These are phyloP conservation scores for Cyclotella atomus DNA, from an alignment of 108 stramenopile genomes.

Conservation along the genomic window DNA sequence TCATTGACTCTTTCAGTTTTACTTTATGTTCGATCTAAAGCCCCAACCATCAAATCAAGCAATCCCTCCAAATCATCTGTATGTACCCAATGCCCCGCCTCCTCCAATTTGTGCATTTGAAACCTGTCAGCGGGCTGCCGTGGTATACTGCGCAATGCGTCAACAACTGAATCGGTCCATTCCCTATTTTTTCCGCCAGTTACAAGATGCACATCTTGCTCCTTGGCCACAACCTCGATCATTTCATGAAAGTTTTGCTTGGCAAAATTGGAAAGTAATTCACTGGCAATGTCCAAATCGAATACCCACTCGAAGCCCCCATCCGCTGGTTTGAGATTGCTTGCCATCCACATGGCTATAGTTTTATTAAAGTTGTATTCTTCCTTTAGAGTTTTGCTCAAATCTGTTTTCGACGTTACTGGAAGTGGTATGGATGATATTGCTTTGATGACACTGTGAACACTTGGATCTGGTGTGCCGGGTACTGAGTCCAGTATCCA, in stretches of 20 bases:
- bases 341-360: conserved; percentile 58
- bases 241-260: conserved; percentile 64
- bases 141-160: conserved; percentile 44
- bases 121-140: conserved; percentile 38
- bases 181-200: conserved; percentile 76
- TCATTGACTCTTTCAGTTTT: not conserved
- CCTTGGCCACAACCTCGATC: conserved; percentile 38
- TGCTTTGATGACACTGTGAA: conserved; percentile 63
- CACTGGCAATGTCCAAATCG: conserved; percentile 68
- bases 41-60: conserved; percentile 43
- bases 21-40: not conserved
- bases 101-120: conserved; percentile 68
- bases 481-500: conserved; percentile 88
- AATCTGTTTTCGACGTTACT: conserved; percentile 20
- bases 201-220: conserved; percentile 58
- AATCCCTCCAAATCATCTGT: conserved; percentile 84
- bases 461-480: conserved; percentile 63
- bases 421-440: conserved; percentile 50
- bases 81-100: conserved; percentile 92
- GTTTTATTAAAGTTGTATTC: conserved; percentile 25
- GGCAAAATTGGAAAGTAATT: conserved; percentile 66
- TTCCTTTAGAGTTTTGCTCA: conserved; percentile 17
- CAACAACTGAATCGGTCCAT: conserved; percentile 62
- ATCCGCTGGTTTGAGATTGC: conserved; percentile 32
- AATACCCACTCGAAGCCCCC: conserved; percentile 66